Base-by-base conservation (phyloP, 1,284 basidiomycete species). In the Trichosporon coremiiforme region DNA sequence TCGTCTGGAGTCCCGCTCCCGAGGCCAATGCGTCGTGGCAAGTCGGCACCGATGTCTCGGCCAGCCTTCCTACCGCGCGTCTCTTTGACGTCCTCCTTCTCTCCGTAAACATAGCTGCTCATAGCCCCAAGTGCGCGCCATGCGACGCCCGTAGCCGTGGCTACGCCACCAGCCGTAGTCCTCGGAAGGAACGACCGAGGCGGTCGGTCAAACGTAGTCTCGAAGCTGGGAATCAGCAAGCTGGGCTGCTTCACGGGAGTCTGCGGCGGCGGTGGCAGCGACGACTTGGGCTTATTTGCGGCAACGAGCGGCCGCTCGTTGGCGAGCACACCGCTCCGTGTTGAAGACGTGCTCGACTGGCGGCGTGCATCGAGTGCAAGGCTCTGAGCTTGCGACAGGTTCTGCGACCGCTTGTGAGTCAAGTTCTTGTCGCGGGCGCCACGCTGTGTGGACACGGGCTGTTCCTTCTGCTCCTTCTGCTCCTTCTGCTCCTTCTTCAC, bases 171-270 rank as follows among this genome's bases (percentile, higher is more conserved):
- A 50, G 55, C 64, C 9, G 64, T 45, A 7, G 72, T 63, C 4
- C 77, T 87, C 0, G 89, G 89, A 2, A 89, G 79, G 62, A 88
- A 83, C n/a, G 88, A 91, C 22, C 96, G 87, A 0, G 96, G 96
- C 0, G 89, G 86, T 0, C 88, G 85, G 68, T 88, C 85, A 82
- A 99, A 99, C 0, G 90, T 94, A 75, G 95, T 93, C 4, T 87
- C 85, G 88, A 96, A 98, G 0, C 90, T 90, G 0, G 96, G 96
- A 6, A 98, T 86, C 13, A 98, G 89, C 17, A 96, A 87, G 78
- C 97, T 98, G 0, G 91, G 91, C 35, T 79, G 81, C 31, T 72
- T 66, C 1, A 75, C 25, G 0, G 75, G 67, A 8, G 73, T 22
- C 55, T 72, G 73, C 0, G 78, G 76, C 4, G 77, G 78, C 20